These are phyloP conservation scores for Clonostachys chloroleuca DNA, from an alignment of 2,329 filamentous ascomycete species.

Conservation along the genomic window DNA sequence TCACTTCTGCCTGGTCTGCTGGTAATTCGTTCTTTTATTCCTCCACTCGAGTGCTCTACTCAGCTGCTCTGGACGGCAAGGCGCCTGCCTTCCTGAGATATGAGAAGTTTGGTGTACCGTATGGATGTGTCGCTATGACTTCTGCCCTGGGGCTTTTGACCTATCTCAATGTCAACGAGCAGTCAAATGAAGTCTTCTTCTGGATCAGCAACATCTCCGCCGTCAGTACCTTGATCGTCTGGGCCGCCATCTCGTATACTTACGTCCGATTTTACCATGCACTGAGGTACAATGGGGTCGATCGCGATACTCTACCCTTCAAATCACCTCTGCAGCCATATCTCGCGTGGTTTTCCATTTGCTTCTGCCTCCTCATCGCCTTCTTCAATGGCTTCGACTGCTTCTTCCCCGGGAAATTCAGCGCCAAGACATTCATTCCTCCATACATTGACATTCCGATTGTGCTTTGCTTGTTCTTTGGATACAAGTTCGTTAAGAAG, in stretches of 20 bases:
- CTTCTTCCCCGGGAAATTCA: conserved; percentile 53
- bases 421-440: conserved; percentile 54
- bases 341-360: conserved; percentile 58
- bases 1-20: conserved; percentile 54
- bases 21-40: conserved; percentile 54
- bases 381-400: conserved; percentile 71
- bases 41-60: conserved; percentile 41
- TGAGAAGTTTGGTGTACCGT: conserved; percentile 20
- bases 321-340: conserved; percentile 64
- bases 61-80: conserved; percentile 34
- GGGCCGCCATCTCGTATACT: conserved; percentile 62
- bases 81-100: conserved; percentile 30
- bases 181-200: conserved; percentile 55
- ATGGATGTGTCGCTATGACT: conserved; percentile 17
- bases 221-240: conserved; percentile 66
- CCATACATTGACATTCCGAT: conserved; percentile 66
- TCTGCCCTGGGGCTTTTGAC: conserved; percentile 59
- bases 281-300: conserved; percentile 58
- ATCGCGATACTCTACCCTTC: conserved; percentile 61
- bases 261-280: conserved; percentile 68
- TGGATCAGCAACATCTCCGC: conserved; percentile 60
- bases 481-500: conserved; percentile 63
- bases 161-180: conserved; percentile 55
- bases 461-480: conserved; percentile 54
- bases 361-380: conserved; percentile 59